Conservation (phyloP, 768 basidiomycete species). For the Russula sp. region DNA sequence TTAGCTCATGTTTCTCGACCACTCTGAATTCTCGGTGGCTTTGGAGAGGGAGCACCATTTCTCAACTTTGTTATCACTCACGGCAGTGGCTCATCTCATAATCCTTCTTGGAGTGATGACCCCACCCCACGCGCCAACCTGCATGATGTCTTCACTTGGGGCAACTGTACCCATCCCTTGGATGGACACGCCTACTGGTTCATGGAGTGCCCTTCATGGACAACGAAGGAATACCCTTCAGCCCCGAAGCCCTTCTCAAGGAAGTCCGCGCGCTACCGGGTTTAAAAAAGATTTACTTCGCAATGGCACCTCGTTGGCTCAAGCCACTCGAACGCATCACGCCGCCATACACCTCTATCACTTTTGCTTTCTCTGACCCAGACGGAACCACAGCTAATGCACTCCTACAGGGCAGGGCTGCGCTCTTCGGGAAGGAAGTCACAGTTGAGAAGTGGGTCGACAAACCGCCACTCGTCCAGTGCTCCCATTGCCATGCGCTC, state of each 20-base stretch:
- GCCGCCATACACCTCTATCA: background rate
- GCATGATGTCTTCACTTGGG: background rate
- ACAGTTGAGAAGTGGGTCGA: background rate
- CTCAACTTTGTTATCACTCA: constrained; percentile 31
- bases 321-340: background rate
- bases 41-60: constrained; percentile 56
- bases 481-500: background rate
- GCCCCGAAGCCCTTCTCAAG: accelerated
- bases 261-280: background rate
- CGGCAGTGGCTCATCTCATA: constrained; percentile 6
- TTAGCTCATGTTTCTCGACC: constrained; percentile 70
- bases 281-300: accelerated
- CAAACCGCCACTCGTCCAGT: background rate
- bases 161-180: background rate
- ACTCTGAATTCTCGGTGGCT: constrained; percentile 60
- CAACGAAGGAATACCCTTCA: accelerated
- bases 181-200: background rate
- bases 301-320: background rate
- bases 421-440: background rate
- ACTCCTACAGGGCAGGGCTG: accelerated
- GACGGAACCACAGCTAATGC: background rate
- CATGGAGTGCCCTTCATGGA: background rate
- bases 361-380: background rate
- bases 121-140: constrained; percentile 20
- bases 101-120: constrained; percentile 14